Base-by-base conservation (phyloP, 768 basidiomycete genomes). In the Termitomyces sp. region DNA sequence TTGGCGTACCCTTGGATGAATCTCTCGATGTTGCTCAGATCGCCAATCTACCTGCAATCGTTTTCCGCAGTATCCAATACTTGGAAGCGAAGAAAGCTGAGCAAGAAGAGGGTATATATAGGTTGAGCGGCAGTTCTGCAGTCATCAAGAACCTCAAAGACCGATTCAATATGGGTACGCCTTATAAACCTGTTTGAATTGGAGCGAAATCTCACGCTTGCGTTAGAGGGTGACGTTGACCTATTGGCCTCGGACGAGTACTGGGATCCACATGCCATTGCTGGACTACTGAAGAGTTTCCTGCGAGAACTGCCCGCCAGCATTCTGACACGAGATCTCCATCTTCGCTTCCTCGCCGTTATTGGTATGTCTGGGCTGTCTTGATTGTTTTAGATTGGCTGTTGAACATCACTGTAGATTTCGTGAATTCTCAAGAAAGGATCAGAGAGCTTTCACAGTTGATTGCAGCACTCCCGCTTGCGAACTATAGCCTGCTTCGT, bases 201-300 rank as follows among this genome's bases (percentile, higher is more conserved):
- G 48, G 59, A 60, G 39, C 58, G 44, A 60, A n/a, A 54, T 53
- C 48, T 54, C 20, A 66, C 22, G 24, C 45, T 38, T 48, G 36
- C 68, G 70, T 50, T 68, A 95, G 97, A 99, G 79, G 96, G 96
- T n/a, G 97, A 99, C 73, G 83, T 98, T 59, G 90, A 98, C 71
- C 82, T 99, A 12, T 78, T 96, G 40, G 86, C 83, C 40, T 86
- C 89, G 9, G 92, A 94, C 72, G 96, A 97, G 69, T 92, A 90
- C 68, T 97, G 93, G 91, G 97, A 99, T 76, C 94, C 94, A 48
- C 96, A 99, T 73, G 97, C 97, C 40, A 92, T 99, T 63, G 91
- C 97, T 53, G 97, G 96, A 4, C 80, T 99, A 63, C 80, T 99
- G 62, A 99, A 99, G 78, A 84, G 86, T 57, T 99, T 90, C 78